A percentile compares a stretch with the other conserved stretches of the same genome.
phyloP scores from a whole-genome alignment of 2,329 filamentous ascomycete genomes.

The Sordariomycetes sp. region DNA sequence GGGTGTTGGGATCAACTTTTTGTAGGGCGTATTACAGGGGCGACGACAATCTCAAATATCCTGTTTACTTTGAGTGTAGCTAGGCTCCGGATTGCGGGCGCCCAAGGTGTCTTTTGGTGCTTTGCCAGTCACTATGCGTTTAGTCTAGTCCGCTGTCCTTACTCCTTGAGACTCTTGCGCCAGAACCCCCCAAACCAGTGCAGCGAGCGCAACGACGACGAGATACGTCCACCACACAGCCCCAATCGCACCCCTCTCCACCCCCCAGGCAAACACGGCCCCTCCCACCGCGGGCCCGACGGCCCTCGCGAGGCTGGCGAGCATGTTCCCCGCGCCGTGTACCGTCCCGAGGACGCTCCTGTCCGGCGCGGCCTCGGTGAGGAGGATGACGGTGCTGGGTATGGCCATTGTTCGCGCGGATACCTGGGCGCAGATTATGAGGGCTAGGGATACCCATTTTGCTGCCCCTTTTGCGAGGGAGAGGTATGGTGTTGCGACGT shows the following conservation, averaged over 20 bases:
- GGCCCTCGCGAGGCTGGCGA: slow-evolving; percentile 14
- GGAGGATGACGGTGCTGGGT: slow-evolving; percentile 23
- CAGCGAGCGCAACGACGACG: slow-evolving; percentile 12
- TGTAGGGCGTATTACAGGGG: slow-evolving; percentile 37
- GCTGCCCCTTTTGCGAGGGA: slow-evolving; percentile 28
- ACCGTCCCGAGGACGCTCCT: slow-evolving; percentile 21
- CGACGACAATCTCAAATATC: not conserved
- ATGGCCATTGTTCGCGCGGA: slow-evolving; percentile 43
- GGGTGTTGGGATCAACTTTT: slow-evolving; percentile 91
- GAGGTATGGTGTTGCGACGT: slow-evolving; percentile 45
- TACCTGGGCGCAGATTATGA: slow-evolving; percentile 45
- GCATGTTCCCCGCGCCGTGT: slow-evolving; percentile 17
- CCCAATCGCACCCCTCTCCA: slow-evolving; percentile 14
- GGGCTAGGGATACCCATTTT: slow-evolving; percentile 40
- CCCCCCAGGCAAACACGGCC: slow-evolving; percentile 12
- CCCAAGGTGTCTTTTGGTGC: no score
- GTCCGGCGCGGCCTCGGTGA: slow-evolving; percentile 22
- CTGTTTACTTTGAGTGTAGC: not conserved
- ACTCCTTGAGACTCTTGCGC: slow-evolving; percentile 4
- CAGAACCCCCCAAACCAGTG: slow-evolving; percentile 8
- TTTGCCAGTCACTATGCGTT: no score
- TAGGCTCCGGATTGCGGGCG: not conserved
- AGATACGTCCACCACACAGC: slow-evolving; percentile 17
- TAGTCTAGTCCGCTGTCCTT: not conserved
- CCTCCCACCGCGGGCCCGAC: slow-evolving; percentile 15